phyloP scores from a whole-genome alignment of 2,329 filamentous ascomycete genomes.

The Colletotrichum navitas region DNA sequence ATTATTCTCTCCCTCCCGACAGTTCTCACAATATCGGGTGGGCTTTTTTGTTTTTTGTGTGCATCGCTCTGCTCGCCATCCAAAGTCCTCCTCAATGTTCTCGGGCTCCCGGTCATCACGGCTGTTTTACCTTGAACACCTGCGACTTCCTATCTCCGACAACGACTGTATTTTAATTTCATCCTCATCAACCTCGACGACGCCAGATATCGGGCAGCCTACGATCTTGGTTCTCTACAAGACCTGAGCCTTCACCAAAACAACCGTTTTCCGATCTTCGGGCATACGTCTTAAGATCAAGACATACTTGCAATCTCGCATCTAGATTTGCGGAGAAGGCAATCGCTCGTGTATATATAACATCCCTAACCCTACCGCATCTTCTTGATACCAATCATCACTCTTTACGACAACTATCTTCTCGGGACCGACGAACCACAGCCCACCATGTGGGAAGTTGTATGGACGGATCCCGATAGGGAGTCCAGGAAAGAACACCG shows the following conservation, averaged over 20 bases:
- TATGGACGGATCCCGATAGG: conserved; percentile 68
- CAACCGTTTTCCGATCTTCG: conserved; percentile 5
- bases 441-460: conserved; percentile 67
- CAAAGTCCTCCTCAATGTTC: conserved; percentile 4
- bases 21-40: background rate
- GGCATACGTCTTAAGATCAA: conserved; percentile 25
- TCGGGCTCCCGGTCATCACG: conserved; percentile 11
- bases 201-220: conserved; percentile 11
- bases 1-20: background rate
- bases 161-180: conserved; percentile 31
- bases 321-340: background rate
- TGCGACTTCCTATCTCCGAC: conserved; percentile 27
- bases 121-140: conserved; percentile 25
- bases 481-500: conserved; percentile 67
- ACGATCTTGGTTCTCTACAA: background rate
- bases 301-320: background rate
- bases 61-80: conserved; percentile 26
- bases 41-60: background rate
- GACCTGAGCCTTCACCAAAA: background rate
- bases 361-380: conserved; percentile 6
- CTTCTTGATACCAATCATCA: background rate
- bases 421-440: background rate
- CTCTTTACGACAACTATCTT: background rate
- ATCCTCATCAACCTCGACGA: conserved; percentile 22
- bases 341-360: conserved; percentile 6